Conservation (phyloP, 1,284 basidiomycete species). For the Pascua sp. region DNA sequence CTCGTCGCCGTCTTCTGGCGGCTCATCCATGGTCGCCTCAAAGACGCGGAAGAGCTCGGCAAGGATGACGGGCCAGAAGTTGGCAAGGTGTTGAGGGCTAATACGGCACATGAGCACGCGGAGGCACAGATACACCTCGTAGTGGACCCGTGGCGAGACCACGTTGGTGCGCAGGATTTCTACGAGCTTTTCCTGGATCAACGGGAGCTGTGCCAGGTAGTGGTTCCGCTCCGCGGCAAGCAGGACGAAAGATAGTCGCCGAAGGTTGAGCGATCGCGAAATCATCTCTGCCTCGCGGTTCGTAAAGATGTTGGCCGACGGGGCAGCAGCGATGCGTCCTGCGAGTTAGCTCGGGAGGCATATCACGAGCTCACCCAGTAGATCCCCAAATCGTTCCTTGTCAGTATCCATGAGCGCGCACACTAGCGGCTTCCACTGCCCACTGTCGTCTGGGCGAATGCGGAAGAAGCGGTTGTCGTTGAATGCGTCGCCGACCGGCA, state of each 20-base stretch:
- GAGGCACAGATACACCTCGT: conserved; percentile 89
- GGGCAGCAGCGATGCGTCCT: conserved; percentile 77
- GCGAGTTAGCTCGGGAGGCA: conserved; percentile 7
- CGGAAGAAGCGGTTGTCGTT: conserved; percentile 86
- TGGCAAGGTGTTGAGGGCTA: conserved; percentile 82
- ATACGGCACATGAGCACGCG: conserved; percentile 89
- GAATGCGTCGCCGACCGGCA: conserved; percentile 73
- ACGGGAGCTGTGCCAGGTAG: conserved; percentile 82
- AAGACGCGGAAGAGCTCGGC: conserved; percentile 74
- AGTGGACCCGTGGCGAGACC: conserved; percentile 78
- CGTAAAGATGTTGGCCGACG: conserved; percentile 94
- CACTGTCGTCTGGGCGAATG: conserved; percentile 50
- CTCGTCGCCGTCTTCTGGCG: conserved; percentile 68
- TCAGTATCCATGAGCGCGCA: conserved; percentile 79
- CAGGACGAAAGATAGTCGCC: conserved; percentile 80
- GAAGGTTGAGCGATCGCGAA: conserved; percentile 78
- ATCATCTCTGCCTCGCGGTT: conserved; percentile 93
- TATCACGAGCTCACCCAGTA: conserved; percentile 60
- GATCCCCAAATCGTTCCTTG: conserved; percentile 77
- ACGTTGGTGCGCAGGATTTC: conserved; percentile 77
- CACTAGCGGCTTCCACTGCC: conserved; percentile 73
- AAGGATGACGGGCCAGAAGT: conserved; percentile 94
- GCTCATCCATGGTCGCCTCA: conserved; percentile 53
- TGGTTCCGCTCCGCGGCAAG: conserved; percentile 84
- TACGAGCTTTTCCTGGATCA: conserved; percentile 93